Base-by-base conservation (phyloP, 2,329 filamentous ascomycete species). In the Paracamarosporium sp. region DNA sequence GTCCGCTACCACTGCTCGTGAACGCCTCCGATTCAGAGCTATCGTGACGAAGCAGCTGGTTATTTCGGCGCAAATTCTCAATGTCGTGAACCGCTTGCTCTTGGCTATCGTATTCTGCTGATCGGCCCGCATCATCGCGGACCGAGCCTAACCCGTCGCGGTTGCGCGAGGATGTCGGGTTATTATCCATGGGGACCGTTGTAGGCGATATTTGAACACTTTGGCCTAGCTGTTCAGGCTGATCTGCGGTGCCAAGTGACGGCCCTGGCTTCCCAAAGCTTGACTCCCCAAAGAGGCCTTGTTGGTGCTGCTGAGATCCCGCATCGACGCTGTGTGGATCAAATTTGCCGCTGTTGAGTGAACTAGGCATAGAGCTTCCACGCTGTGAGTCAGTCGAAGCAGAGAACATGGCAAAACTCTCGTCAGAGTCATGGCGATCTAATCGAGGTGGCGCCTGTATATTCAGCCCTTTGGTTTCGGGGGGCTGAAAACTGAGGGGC, bases 371-470 rank as follows among this genome's bases (percentile, higher is more conserved):
- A 4, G 84, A 87, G 53, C 80, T 80, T 5, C 79, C 80, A 51
- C 76, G 79, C 51, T 83, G 79, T 5, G 86, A 88, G 59, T 84
- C 84, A 1, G 84, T 83, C 9, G 86, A 86, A n/a, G 84, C 83
- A 36, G 85, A 87, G 61, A 88, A 87, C 82, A 88, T 87, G 22
- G 82, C 78, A 63, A 88, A 88, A 69, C 85, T 88, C 60, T 88
- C 86, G 6, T 82, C 80, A 24, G 85, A 88, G 63, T 86, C 82
- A 64, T 86, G 84, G 33, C 84, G 81, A 48, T 79, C 68, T 60
- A 81, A 65, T 13, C 70, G 65, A 30, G 70, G 75, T 22, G 74
- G 72, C 15, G 71, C 66, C 8, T 62, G 64, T 40, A 74, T 72
- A 54, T 64, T 77, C 77, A 62, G 67, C 63, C 52, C 74, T 65